Base-by-base conservation (phyloP, 2,329 filamentous ascomycete species). In the Ophiostoma tasmaniense region DNA sequence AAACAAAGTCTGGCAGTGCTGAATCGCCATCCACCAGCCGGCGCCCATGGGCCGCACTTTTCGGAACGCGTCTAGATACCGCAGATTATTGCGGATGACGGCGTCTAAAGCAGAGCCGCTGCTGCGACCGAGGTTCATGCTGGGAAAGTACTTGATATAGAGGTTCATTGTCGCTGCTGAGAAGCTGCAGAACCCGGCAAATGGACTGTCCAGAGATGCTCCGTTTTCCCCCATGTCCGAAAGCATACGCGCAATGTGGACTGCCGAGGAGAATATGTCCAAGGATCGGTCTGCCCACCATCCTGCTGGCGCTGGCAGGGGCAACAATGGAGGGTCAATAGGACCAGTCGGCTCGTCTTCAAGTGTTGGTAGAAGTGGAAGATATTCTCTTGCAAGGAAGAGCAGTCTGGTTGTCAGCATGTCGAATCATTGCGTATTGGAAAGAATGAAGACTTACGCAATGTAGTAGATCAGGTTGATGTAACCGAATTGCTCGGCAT, bases 381-480 rank as follows among this genome's bases (percentile, higher is more conserved):
- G 17, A 14, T 28, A 55, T 25, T 55, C 50, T 55, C 50, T 55
- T 4, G n/a, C 22, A 10, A 55, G 50, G 13, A 55, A 28, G n/a
- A 55, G 50, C n/a, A 55, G 17, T 55, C 50, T 55, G 50, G 2
- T 11, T 14, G 50, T 55, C 22, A 55, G n/a, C 11, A 25, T 2
- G 11, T 55, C 11, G 10, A 39, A 39, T 10, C 13, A 39, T n/a
- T 17, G n/a, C 67, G 80, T 82, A n/a, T 77, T 74, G 0, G 81
- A 77, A 2, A 3, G 6, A 33, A n/a, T n/a, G 30, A 76, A 73
- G n/a, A 77, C 77, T 0, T 78, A 78, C 0, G 80, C 75, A 0
- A 79, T 73, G 64, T 80, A 81, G 70, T 81, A 82, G 1, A 82
- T 68, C 20, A 82, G 72, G 52, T 81, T 82, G 0, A 81, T 72